Base-by-base conservation (phyloP, 140 eudicot species). In the Cichorium intybus region DNA sequence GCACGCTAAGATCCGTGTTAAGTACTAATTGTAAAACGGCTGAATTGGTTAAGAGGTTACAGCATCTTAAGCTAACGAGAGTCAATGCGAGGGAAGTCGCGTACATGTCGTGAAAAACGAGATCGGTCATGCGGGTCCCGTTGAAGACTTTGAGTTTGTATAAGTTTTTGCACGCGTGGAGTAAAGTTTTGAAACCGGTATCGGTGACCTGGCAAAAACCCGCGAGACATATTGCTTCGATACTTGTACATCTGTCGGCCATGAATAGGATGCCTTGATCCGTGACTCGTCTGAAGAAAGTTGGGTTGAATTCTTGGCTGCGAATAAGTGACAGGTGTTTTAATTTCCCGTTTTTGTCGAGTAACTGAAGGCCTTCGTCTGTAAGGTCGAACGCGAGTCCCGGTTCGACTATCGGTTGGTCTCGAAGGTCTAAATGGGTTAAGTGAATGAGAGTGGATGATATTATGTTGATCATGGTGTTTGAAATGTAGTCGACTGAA, bases 181-280 rank as follows among this genome's bases (percentile, higher is more conserved):
- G 77, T 37, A 93, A 78, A 21, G 99, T 87, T 70, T 85, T 83
- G 74, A 85, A 93, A 16, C 99, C 99, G 34, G 97, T 85, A 47
- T 93, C 99, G 4, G 99, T 88, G 26, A 93, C 97, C 62, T 87
- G 97, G 56, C 97, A 85, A 61, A 93, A 93, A 68, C 99, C 99
- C 11, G 95, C 97, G 64, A 93, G 99, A 66, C 80, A 83, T 69
- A 88, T 93, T 66, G 94, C 84, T 75, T 93, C 99, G 86, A 93
- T 81, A 56, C 55, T 74, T 28, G 85, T 63, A 64, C 99, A 88
- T 66, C 74, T 81, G 70, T 88, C 97, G 60, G 99, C 95, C 99
- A 93, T 85, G 24, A 93, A 81, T 39, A 93, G 93, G 60, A 93
- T 76, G 8, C 97, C 99, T 17, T 88, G 97, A 74, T 93, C 99